Evolutionary conservation across 2,329 filamentous ascomycete genomes (phyloP), one percentile per base, ranked within the genome.

Genomic region (Dactylonectria macrodidyma): DNA sequence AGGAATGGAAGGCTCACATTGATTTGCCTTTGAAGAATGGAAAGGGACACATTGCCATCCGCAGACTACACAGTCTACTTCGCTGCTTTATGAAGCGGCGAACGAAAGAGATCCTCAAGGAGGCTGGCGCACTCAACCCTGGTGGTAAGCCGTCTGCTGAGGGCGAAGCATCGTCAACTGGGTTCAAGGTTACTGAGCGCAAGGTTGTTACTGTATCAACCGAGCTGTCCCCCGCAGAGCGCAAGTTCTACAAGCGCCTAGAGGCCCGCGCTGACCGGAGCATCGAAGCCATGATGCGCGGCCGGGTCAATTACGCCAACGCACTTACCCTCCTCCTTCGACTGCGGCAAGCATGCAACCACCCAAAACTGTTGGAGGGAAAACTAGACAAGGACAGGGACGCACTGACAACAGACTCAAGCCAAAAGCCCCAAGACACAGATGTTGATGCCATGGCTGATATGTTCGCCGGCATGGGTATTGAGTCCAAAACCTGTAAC

Each of bases 11-110:
- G 73, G 92, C 95, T 16, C 92, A 97, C 65, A 99, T 99, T 67
- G 95, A 95, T 60, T 85, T 88, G 51, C 96, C 96, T 0, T 90
- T 99, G 88, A 97, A 95, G 83, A 94, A 93, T 68, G 95, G 95
- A 8, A 92, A 93, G 68, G 96, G 95, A 11, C 93, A 95, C 61
- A 88, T 98, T 65, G 95, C 96, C 16, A 97, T 99, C 79, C 89
- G 91, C 58, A 90, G 96, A 51, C 85, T 99, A 36, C 95, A 97
- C 73, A 90, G 92, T 64, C 90, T 97, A 68, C 84, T 99, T 4
- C 92, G 93, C 62, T 95, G 95, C 62, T 97, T 97, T 83, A 99
- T 99, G 96, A 97, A 98, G 84, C 91, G 96, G n/a, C 91, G 96
- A 48, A 98, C 95, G 9, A 99, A 99, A 81, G 95, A 97, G 24